Evolutionary conservation across 2,329 filamentous ascomycete species (phyloP).

Genomic region (Fusarium sp.): DNA sequence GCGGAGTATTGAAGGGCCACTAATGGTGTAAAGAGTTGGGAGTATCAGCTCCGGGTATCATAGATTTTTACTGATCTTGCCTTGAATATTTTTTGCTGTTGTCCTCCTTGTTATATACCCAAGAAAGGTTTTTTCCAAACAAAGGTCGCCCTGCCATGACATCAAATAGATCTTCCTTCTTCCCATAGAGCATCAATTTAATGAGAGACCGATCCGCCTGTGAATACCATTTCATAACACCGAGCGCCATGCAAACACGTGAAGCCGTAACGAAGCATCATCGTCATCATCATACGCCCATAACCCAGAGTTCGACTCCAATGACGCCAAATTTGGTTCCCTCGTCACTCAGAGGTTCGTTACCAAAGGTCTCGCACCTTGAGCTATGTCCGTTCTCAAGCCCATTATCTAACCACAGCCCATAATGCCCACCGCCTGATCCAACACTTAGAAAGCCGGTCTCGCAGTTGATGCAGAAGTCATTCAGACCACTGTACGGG

Average conservation of each 20-base stretch:
- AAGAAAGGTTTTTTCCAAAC: neutral
- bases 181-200: neutral
- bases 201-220: conserved; percentile 12
- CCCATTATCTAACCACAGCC: conserved; percentile 89
- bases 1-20: neutral
- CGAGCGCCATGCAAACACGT: conserved; percentile 29
- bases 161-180: neutral
- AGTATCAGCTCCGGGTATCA: conserved; percentile 46
- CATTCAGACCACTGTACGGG: conserved; percentile 93
- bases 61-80: conserved; percentile 34
- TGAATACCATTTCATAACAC: conserved; percentile 21
- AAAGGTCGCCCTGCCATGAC: conserved; percentile 1
- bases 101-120: conserved; percentile 19
- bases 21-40: conserved; percentile 29
- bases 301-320: conserved; percentile 92
- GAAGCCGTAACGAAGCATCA: conserved; percentile 2
- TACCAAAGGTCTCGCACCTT: conserved; percentile 90
- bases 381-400: conserved; percentile 87
- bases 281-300: conserved; percentile 65
- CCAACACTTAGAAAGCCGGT: conserved; percentile 85
- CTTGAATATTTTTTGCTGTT: conserved; percentile 7
- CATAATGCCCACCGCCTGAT: conserved; percentile 89
- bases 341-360: conserved; percentile 92
- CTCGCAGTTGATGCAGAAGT: conserved; percentile 96
- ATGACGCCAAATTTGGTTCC: conserved; percentile 91